Evolutionary conservation across 2,329 filamentous ascomycete species (phyloP), one percentile per base, ranked within the genome.

Genomic region (Colletotrichum destructivum): DNA sequence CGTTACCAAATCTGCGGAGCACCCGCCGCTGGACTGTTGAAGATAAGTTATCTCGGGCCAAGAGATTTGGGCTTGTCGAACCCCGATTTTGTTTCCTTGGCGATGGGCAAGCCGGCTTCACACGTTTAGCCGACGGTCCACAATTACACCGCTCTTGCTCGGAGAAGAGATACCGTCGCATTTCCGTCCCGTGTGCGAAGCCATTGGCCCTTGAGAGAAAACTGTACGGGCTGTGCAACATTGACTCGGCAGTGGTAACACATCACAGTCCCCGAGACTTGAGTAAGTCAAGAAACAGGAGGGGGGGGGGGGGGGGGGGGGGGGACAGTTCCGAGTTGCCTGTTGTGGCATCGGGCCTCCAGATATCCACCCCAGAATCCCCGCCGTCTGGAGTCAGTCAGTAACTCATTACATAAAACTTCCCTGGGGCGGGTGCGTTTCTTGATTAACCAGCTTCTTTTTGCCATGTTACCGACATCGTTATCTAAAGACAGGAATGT

Each of bases 1-100:
- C 3, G 21, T 31, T 38, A 6, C 15, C 23, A 4, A 9, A 42
- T 26, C 23, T 21, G 26, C n/a, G 16, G 26, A 26, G 59, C 40
- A 67, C 23, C 52, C 13, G 1, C 40, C 15, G 18, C 26, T 26
- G 26, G 40, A 40, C 7, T 12, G 26, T 26, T 40, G n/a, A 15
- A 44, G 55, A 62, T 56, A 47, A 40, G 26, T 59, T 62, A 68
- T 68, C 64, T 57, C 40, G 38, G 21, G 69, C 69, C 69, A 71
- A 69, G 64, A 69, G 64, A 68, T 63, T 16, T 26, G 46, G 44
- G 26, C 44, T 52, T 47, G 42, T 49, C 13, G n/a, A 4, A 47
- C 35, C 52, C 44, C 21, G n/a, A 35, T 49, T 38, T 59, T 47
- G 52, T 3, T 51, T 40, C 16, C 69, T 69, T 71, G 69, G 64